Percentiles rank a stretch among this genome's conserved stretches.
These are phyloP conservation scores for Fusarium pininemorale DNA, from an alignment of 2,329 filamentous ascomycete genomes.

Conservation along the genomic window DNA sequence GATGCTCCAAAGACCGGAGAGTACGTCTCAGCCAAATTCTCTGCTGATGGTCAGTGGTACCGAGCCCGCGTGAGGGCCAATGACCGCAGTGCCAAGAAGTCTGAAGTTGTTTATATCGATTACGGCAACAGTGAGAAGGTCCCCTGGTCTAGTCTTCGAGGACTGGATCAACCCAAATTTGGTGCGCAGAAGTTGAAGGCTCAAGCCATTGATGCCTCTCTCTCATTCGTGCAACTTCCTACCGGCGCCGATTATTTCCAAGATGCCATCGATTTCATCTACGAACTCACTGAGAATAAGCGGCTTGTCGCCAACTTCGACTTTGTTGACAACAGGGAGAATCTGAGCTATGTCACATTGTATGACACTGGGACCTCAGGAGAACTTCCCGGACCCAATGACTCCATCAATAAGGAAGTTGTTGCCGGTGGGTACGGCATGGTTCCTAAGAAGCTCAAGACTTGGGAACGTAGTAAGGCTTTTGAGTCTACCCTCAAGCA, in stretches of 20 bases:
- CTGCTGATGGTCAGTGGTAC: slow-evolving; percentile 92
- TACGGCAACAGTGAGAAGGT: slow-evolving; percentile 94
- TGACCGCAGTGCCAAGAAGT: slow-evolving; percentile 87
- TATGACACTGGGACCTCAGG: slow-evolving; percentile 77
- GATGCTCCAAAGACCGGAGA: slow-evolving; percentile 90
- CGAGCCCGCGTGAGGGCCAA: slow-evolving; percentile 90
- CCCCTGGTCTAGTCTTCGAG: slow-evolving; percentile 83
- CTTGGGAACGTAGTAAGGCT: slow-evolving; percentile 81
- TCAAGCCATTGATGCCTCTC: slow-evolving; percentile 85
- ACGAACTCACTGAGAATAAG: slow-evolving; percentile 76
- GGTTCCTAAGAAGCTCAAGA: slow-evolving; percentile 90
- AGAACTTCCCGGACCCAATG: slow-evolving; percentile 65
- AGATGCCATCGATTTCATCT: slow-evolving; percentile 81
- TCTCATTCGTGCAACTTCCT: slow-evolving; percentile 91
- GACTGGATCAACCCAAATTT: slow-evolving; percentile 84
- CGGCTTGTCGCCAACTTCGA: slow-evolving; percentile 92
- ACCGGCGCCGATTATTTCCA: slow-evolving; percentile 81
- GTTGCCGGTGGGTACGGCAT: slow-evolving; percentile 85
- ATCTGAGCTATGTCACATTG: slow-evolving; percentile 84
- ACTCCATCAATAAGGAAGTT: slow-evolving; percentile 91
- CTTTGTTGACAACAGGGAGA: slow-evolving; percentile 80
- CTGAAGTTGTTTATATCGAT: slow-evolving; percentile 94
- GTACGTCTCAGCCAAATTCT: slow-evolving; percentile 90
- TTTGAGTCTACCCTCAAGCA: slow-evolving; percentile 76
- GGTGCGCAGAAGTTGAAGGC: slow-evolving; percentile 81